Percentiles rank a stretch among this genome's conserved stretches.
Conservation (phyloP, 225 moss, liverwort and hornwort species). For the Takakia lepidozioides region DNA sequence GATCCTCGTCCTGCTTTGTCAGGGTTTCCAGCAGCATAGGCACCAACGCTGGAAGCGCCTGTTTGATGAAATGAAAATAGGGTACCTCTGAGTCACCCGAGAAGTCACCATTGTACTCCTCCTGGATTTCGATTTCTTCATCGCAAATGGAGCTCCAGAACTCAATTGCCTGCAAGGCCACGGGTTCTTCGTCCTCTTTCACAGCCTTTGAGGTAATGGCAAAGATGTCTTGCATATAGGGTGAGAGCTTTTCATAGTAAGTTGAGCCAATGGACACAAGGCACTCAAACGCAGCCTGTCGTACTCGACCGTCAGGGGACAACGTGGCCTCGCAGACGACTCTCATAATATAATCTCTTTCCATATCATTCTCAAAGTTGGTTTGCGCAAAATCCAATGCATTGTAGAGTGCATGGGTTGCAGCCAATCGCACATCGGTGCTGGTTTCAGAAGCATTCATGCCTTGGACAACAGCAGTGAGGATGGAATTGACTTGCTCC, state of each 20-base stretch:
- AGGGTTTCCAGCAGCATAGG: conserved; percentile 7
- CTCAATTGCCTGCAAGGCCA: conserved; percentile 6
- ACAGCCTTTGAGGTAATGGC: conserved; percentile 6
- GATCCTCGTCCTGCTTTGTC: conserved; percentile 7
- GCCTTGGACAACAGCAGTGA: conserved; percentile 6
- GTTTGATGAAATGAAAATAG: conserved; percentile 5
- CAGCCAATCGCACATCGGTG: conserved; percentile 5
- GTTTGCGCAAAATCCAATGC: conserved; percentile 6
- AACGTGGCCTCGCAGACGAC: conserved; percentile 7
- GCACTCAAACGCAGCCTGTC: conserved; percentile 8
- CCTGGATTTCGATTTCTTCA: conserved; percentile 5
- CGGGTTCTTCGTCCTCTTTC: conserved; percentile 1
- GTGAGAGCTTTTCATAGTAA: conserved; percentile 6
- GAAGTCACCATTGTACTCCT: conserved; percentile 1
- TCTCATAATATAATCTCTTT: conserved; percentile 5
- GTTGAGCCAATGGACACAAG: conserved; percentile 1
- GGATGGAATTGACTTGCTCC: conserved; percentile 9
- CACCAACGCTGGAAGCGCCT: conserved; percentile 2
- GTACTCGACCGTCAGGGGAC: conserved; percentile 2
- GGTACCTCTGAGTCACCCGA: neutral
- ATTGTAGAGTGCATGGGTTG: conserved; percentile 3
- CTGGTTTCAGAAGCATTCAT: conserved; percentile 2
- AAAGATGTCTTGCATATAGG: conserved; percentile 6
- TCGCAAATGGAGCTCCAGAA: conserved; percentile 9
- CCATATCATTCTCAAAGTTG: conserved; percentile 4